Percentiles rank a stretch among this genome's conserved stretches.
phyloP scores from a whole-genome alignment of 1,139 yeast species.

The Zygoascus sp. region DNA sequence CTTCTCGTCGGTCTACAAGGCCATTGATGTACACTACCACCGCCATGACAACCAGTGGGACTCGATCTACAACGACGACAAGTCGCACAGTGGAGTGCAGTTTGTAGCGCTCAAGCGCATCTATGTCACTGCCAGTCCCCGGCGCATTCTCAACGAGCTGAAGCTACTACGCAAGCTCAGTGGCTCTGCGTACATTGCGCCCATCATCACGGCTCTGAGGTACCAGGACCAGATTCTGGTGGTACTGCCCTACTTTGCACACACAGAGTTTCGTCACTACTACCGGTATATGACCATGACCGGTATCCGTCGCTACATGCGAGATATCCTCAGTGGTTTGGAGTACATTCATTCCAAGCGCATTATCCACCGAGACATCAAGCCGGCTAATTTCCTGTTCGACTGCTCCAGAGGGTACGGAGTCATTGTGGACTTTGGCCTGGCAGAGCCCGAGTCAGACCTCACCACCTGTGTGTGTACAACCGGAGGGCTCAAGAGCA shows the following conservation, averaged over 20 bases:
- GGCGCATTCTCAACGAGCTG: slow-evolving; percentile 81
- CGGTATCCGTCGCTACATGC: slow-evolving; percentile 77
- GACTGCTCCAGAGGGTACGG: slow-evolving; percentile 74
- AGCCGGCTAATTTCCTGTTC: slow-evolving; percentile 75
- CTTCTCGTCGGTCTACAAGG: slow-evolving; percentile 85
- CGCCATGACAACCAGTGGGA: slow-evolving; percentile 27
- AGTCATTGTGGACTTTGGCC: slow-evolving; percentile 86
- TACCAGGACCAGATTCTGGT: slow-evolving; percentile 90
- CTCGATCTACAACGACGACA: slow-evolving; percentile 9
- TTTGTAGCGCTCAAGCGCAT: slow-evolving; percentile 89
- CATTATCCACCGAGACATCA: slow-evolving; percentile 83
- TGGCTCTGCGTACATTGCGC: slow-evolving; percentile 77
- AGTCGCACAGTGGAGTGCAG: slow-evolving; percentile 35
- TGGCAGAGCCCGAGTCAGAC: slow-evolving; percentile 56
- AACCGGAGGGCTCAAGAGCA: slow-evolving; percentile 20
- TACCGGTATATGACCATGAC: slow-evolving; percentile 72
- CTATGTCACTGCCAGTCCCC: slow-evolving; percentile 93
- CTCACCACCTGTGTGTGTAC: slow-evolving; percentile 23
- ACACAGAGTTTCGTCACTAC: slow-evolving; percentile 68
- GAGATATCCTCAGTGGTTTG: slow-evolving; percentile 71
- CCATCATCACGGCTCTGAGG: slow-evolving; percentile 80
- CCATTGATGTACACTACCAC: slow-evolving; percentile 53
- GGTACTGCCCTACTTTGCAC: slow-evolving; percentile 85
- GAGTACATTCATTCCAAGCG: slow-evolving; percentile 70
- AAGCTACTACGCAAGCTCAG: slow-evolving; percentile 62